Evolutionary conservation across 768 basidiomycete species (phyloP), one percentile per base, ranked within the genome.

Genomic region (Leccinum arenicola): DNA sequence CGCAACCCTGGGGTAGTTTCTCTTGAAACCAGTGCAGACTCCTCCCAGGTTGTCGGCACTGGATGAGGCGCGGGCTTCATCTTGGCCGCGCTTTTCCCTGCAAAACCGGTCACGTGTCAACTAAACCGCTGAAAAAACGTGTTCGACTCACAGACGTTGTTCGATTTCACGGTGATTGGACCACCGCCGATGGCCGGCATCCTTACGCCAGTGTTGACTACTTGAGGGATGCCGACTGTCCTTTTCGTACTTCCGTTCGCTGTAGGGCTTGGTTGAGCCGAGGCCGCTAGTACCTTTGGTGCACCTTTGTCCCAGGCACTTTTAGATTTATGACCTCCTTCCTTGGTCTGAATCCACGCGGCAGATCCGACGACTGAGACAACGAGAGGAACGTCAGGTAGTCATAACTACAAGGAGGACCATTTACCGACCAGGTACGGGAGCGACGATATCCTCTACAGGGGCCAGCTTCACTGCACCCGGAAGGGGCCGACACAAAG

Each of bases 401-500:
- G 11, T 63, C 67, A 21, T 14, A 1, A 50, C n/a, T 2, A 0
- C 19, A 8, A 33, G 38, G 29, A 56, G 5, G 54, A 51, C 25
- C 1, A 36, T 40, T n/a, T 8, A 68, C 70, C 12, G 50, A 77
- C 80, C 74, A 45, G 72, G 69, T 25, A 68, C 73, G 0, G 69
- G 66, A 36, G 69, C 74, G 3, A 50, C 45, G 15, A 72, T 61
- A 5, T 49, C 48, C 29, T 64, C 61, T 4, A 70, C 67, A 1
- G 70, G 73, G 3, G 65, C 64, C 0, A 68, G 60, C 27, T 73
- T 74, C 17, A 68, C 49, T 0, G 58, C 57, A 6, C 71, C 66
- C 1, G 80, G 81, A n/a, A 82, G 73, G 0, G 78, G 78, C 10
- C 80, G 74, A 47, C 81, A 82, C 52, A 81, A 58, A 3, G 71